Evolutionary conservation across 2,329 filamentous ascomycete genomes (phyloP).

Genomic region (Alternaria triticina): DNA sequence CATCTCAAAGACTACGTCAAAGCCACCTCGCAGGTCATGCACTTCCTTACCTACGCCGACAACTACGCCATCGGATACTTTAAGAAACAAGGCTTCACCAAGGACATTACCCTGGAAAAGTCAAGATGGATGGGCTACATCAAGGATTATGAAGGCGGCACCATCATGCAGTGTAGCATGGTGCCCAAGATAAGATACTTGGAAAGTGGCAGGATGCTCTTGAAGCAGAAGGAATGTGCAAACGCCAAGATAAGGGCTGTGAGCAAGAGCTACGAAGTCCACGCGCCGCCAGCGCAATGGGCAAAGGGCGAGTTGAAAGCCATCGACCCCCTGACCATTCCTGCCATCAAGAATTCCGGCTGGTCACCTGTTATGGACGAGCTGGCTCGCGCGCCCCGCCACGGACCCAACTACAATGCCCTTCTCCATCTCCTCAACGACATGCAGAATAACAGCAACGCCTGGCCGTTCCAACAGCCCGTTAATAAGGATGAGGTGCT

Average conservation of each 20-base stretch:
- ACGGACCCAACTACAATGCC: conserved; percentile 95
- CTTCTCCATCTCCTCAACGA: conserved; percentile 92
- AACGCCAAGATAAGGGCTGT: conserved; percentile 94
- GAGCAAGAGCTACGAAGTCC: conserved; percentile 85
- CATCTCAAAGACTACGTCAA: conserved; percentile 98
- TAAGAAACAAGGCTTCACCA: conserved; percentile 98
- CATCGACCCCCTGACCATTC: conserved; percentile 85
- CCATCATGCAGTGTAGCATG: conserved; percentile 99
- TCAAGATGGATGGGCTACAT: conserved; percentile 99
- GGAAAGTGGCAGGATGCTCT: conserved; percentile 88
- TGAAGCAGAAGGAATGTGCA: conserved; percentile 96
- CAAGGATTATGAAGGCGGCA: conserved; percentile 98
- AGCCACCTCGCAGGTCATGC: conserved; percentile 94
- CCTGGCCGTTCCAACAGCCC: conserved; percentile 93
- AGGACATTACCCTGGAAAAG: conserved; percentile 92
- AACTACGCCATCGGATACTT: conserved; percentile 99
- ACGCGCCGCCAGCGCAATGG: conserved; percentile 86
- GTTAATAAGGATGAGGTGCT: conserved; percentile 95
- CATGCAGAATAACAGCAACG: conserved; percentile 88
- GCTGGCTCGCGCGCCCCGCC: conserved; percentile 89
- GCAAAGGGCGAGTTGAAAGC: conserved; percentile 67
- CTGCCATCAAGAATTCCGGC: conserved; percentile 86
- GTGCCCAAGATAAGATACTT: conserved; percentile 93
- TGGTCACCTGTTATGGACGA: conserved; percentile 99
- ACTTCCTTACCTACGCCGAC: conserved; percentile 97